Evolutionary conservation across 2,329 filamentous ascomycete genomes (phyloP), one percentile per base, ranked within the genome.

Genomic region (Thielaviopsis euricoi): DNA sequence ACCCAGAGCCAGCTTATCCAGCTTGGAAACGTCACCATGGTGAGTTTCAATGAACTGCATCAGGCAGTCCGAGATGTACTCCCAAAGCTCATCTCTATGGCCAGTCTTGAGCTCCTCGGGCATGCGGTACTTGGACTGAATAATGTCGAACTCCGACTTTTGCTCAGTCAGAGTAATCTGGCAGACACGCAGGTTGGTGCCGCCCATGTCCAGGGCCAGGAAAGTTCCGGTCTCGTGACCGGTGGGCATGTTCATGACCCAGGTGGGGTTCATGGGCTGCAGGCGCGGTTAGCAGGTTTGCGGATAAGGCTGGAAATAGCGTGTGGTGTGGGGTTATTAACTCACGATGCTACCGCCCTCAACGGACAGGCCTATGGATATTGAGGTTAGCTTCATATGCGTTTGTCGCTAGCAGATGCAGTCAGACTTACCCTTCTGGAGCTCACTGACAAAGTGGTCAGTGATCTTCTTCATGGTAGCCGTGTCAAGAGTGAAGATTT

Each of bases 251-350:
- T 81, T 81, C 82, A 95, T 89, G 62, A 94, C 89, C 91, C 91
- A 96, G 58, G 90, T 95, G 60, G 91, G 87, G 73, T 96, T 96
- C 91, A 97, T 96, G 61, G 91, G 90, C 88, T 95, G 64, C 52
- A 6, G 29, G 6, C 21, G 10, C n/a, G 12, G 51, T 68, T 61
- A 66, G 67, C 59, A 56, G 48, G 48, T 46, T 59, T 37, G 23
- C 29, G 43, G 55, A 6, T 19, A 37, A 21, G 7, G 25, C 7
- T 53, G n/a, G n/a, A 46, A 19, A 10, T 2, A 22, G 19, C 7
- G 23, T 12, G 56, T 52, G 29, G 59, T 40, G 15, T 53, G 21
- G 43, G 52, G n/a, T 54, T 33, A 33, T 54, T 33, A 33, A 77
- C 87, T 77, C 71, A 95, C 89, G 71, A 98, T 97, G 70, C 85